Evolutionary conservation across 768 basidiomycete species (phyloP).

Genomic region (Pisolithus albus): DNA sequence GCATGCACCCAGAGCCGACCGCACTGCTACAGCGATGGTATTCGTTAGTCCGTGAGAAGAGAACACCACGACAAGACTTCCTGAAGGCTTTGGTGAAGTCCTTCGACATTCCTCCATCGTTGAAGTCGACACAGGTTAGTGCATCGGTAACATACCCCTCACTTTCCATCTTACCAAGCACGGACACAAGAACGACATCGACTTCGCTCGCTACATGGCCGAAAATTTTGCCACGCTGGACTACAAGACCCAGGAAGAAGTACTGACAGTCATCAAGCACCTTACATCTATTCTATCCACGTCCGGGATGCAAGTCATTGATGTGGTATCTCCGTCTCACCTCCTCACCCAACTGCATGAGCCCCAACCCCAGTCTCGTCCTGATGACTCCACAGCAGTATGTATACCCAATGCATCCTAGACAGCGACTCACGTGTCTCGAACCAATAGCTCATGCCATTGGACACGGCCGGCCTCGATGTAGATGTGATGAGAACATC

Average conservation of each 20-base stretch:
- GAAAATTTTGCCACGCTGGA: slow-evolving; percentile 92
- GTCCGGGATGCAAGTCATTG: slow-evolving; percentile 76
- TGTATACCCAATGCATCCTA: background rate
- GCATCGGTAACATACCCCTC: background rate
- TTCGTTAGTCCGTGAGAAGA: slow-evolving; percentile 83
- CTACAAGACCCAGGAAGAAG: slow-evolving; percentile 94
- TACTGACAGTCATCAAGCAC: slow-evolving; percentile 74
- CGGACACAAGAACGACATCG: slow-evolving; percentile 60
- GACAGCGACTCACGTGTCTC: slow-evolving; percentile 1
- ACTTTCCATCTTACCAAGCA: background rate
- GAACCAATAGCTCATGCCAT: background rate
- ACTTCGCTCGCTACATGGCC: slow-evolving; percentile 86
- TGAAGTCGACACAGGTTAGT: slow-evolving; percentile 51
- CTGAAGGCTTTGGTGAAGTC: slow-evolving; percentile 74
- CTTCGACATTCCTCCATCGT: slow-evolving; percentile 64
- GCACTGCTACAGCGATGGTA: slow-evolving; percentile 91
- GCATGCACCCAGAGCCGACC: slow-evolving; percentile 52
- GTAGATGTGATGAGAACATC: slow-evolving; percentile 52
- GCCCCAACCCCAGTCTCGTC: slow-evolving; percentile 6
- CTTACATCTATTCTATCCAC: slow-evolving; percentile 72
- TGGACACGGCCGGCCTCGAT: slow-evolving; percentile 6
- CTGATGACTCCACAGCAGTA: slow-evolving; percentile 4
- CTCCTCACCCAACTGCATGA: slow-evolving; percentile 56
- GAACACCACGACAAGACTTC: slow-evolving; percentile 80
- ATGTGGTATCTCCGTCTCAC: slow-evolving; percentile 63